Evolutionary conservation across 257 asterid genomes (phyloP), one percentile per base, ranked within the genome.

Genomic region (Coffea eugenioides): DNA sequence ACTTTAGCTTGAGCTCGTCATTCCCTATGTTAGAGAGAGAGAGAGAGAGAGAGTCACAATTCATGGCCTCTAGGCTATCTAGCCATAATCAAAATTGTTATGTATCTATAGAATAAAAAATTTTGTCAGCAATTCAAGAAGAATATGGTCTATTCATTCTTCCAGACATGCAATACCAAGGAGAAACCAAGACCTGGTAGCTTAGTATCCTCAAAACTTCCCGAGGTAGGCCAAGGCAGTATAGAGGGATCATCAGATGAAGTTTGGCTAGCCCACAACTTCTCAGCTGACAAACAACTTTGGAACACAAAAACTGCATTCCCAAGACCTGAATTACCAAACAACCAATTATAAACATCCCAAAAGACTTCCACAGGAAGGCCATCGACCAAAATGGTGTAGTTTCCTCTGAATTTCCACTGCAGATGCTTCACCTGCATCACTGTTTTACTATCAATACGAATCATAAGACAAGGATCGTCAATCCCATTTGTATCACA

Each of bases 281-380:
- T 91, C 78, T 94, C 97, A 0, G 96, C 89, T 0, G 96, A 90
- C 39, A 87, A 82, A 67, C 90, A 89, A 9, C 91, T 81, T 69
- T 86, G 97, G 71, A 95, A 95, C 91, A 93, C 87, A 90, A 95
- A 93, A 34, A 93, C 92, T 0, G 94, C 98, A 73, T 81, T 85
- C 8, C 99, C 98, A 66, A 85, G 80, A 78, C 89, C 65, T 8
- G 91, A 79, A 64, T 90, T 81, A 71, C 95, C 87, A 66, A 93
- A 95, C 41, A 95, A 75, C 99, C 98, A 95, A 77, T 95, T 91
- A 51, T 93, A 94, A 43, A 95, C 97, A 81, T 95, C 98, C 97
- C 97, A 95, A 73, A 86, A 91, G 59, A 95, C 85, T 81, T 93
- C 98, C 27, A 95, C 97, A 23, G 95, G 94, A 36, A 93, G 82